Evolutionary conservation across 208 protist genomes (phyloP).

Genomic region (Spironucleus salmonicida): DNA sequence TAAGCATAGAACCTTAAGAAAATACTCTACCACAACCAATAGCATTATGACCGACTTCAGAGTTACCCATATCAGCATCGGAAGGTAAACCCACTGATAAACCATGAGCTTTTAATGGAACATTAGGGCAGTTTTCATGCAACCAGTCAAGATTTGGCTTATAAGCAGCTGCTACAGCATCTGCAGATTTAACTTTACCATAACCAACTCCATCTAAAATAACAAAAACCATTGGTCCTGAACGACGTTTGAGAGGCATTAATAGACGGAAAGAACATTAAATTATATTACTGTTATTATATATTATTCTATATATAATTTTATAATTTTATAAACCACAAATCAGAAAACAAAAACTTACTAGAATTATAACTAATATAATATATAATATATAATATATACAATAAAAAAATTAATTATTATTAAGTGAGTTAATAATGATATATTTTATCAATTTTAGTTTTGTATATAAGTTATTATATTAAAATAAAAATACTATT

Average conservation of each 20-base stretch:
- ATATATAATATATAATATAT: too few species aligned
- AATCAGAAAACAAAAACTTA: too few species aligned
- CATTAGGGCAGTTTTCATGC: conserved; percentile 48
- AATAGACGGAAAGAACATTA: too few species aligned
- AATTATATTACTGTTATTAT: too few species aligned
- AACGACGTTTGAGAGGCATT: background rate
- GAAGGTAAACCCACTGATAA: conserved; percentile 69
- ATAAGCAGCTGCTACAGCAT: conserved; percentile 66
- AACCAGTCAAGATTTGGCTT: conserved; percentile 61
- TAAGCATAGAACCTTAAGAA: conserved; percentile 71
- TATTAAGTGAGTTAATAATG: too few species aligned
- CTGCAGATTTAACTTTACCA: conserved; percentile 61
- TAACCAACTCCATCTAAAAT: conserved; percentile 67
- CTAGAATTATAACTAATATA: too few species aligned
- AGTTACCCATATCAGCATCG: conserved; percentile 79
- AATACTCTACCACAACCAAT: conserved; percentile 69
- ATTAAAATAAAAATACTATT: too few species aligned
- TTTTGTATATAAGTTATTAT: too few species aligned
- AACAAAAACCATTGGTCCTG: conserved; percentile 53
- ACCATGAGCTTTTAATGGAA: conserved; percentile 69
- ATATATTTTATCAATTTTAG: too few species aligned
- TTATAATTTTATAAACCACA: too few species aligned
- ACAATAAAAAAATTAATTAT: too few species aligned
- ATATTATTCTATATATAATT: too few species aligned
- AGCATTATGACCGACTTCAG: conserved; percentile 78